Percentiles rank a stretch among this genome's conserved stretches.
Evolutionary conservation across 2,329 filamentous ascomycete genomes (phyloP).

Genomic region (Monascus ruber): DNA sequence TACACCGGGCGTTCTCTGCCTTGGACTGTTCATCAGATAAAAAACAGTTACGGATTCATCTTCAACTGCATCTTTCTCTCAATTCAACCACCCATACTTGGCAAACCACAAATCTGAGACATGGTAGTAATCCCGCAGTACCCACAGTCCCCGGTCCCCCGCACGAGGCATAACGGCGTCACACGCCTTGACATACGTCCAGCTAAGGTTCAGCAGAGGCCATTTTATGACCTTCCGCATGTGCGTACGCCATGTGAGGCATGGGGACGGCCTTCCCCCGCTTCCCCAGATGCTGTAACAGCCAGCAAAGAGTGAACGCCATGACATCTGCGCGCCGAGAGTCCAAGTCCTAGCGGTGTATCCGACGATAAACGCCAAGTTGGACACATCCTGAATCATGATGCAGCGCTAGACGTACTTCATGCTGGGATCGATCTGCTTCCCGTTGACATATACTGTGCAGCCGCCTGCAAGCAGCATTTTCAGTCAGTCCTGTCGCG

Average conservation of each 20-base stretch:
- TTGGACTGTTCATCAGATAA: too few relatives aligned
- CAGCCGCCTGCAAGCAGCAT: constrained; percentile 29
- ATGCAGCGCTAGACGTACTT: constrained; percentile 35
- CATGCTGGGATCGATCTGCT: constrained; percentile 17
- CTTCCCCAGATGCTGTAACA: constrained; percentile 23
- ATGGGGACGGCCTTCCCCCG: constrained; percentile 14
- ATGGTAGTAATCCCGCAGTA: constrained; percentile 26
- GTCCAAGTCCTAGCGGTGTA: constrained; percentile 37
- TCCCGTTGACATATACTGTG: constrained; percentile 26
- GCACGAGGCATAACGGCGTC: constrained; percentile 24
- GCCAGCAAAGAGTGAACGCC: constrained; percentile 26
- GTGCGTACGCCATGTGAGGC: constrained; percentile 13
- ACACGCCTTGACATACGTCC: constrained; percentile 30
- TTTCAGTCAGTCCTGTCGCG: constrained; percentile 33
- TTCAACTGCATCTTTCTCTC: not conserved
- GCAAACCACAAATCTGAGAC: constrained; percentile 27
- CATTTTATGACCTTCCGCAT: constrained; percentile 6
- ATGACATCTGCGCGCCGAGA: constrained; percentile 34
- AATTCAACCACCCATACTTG: constrained; percentile 22
- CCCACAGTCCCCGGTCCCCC: constrained; percentile 30
- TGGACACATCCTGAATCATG: constrained; percentile 35
- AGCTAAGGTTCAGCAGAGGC: constrained; percentile 26
- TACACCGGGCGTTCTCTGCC: too few relatives aligned
- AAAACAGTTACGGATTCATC: too few relatives aligned
- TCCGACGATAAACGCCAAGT: constrained; percentile 30